A percentile compares a stretch with the other conserved stretches of the same genome.
Evolutionary conservation across 208 protist species (phyloP).

Genomic region (Jaenimonas drosophilae): DNA sequence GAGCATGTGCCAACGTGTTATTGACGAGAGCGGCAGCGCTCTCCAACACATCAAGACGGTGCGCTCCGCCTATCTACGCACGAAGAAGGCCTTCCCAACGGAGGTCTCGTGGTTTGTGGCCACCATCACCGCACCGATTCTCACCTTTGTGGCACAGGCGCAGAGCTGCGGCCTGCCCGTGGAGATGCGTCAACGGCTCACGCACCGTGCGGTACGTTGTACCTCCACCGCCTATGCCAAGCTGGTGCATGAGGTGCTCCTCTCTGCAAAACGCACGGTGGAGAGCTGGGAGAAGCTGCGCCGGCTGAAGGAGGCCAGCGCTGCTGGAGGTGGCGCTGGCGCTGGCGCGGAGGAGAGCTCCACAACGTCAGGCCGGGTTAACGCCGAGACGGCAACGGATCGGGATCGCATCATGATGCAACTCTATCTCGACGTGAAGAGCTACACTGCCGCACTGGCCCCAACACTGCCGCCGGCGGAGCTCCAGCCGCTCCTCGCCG

Average conservation of each 20-base stretch:
- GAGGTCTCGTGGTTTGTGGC: slow-evolving; percentile 64
- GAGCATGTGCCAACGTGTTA: slow-evolving; percentile 18
- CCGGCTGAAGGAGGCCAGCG: slow-evolving; percentile 37
- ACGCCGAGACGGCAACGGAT: slow-evolving; percentile 55
- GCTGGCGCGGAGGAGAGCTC: slow-evolving; percentile 1
- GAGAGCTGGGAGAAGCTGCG: slow-evolving; percentile 86
- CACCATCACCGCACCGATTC: slow-evolving; percentile 39
- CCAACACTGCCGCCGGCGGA: slow-evolving; percentile 3
- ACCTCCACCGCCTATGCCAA: slow-evolving; percentile 15
- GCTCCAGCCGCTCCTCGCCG: slow-evolving; percentile 8
- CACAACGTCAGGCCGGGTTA: slow-evolving; percentile 12
- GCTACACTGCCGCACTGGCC: slow-evolving; percentile 1
- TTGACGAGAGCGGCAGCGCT: slow-evolving; percentile 18
- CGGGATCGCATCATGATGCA: slow-evolving; percentile 85
- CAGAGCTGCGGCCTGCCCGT: slow-evolving; percentile 8
- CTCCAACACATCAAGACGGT: slow-evolving; percentile 74
- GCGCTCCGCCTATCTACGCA: slow-evolving; percentile 62
- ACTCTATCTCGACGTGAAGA: slow-evolving; percentile 60
- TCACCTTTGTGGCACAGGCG: slow-evolving; percentile 17
- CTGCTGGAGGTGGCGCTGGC: not conserved
- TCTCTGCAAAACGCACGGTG: slow-evolving; percentile 78
- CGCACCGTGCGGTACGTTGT: not conserved
- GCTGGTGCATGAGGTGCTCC: slow-evolving; percentile 59
- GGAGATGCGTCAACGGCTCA: not conserved
- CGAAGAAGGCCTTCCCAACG: slow-evolving; percentile 50